Percentiles rank a stretch among this genome's conserved stretches.
phyloP scores from a whole-genome alignment of 176 grass and related monocot genomes.

The Secale cereale region DNA sequence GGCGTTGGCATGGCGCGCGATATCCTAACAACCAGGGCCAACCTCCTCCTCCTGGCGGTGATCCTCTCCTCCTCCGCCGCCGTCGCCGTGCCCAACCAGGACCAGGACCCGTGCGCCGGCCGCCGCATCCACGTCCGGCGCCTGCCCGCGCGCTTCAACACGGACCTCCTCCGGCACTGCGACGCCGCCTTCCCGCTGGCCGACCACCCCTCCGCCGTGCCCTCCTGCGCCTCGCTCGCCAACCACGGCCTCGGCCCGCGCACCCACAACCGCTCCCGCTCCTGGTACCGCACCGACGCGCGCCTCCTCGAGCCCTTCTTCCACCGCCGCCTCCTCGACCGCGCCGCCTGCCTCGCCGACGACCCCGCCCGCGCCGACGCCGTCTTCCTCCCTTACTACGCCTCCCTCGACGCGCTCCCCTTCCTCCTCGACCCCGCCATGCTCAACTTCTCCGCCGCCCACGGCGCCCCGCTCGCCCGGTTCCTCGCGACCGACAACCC shows the following conservation, averaged over 20 bases:
- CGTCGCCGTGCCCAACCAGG: neutral
- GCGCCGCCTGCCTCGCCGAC: neutral
- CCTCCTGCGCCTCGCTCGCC: conserved; percentile 6
- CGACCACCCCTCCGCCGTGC: neutral
- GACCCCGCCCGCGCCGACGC: neutral
- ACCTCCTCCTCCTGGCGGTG: neutral
- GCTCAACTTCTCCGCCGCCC: conserved; percentile 7
- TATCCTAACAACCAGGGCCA: no score
- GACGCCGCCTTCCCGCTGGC: conserved; percentile 6
- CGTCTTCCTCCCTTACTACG: conserved; percentile 1
- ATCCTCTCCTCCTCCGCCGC: neutral
- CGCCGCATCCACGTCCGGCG: neutral
- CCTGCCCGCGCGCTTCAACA: neutral
- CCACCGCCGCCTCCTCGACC: conserved; percentile 2
- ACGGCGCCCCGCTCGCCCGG: neutral
- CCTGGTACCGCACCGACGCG: neutral
- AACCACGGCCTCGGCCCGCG: conserved; percentile 5
- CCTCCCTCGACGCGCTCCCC: neutral
- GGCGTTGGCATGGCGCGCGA: no score
- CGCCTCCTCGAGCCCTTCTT: conserved; percentile 16
- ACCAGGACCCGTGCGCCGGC: neutral
- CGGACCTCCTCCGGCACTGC: conserved; percentile 1
- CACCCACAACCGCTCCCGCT: conserved; percentile 1
- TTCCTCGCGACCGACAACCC: neutral
- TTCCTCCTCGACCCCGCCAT: neutral